Evolutionary conservation across 768 basidiomycete species (phyloP), one percentile per base, ranked within the genome.

Genomic region (Suillus discolor): DNA sequence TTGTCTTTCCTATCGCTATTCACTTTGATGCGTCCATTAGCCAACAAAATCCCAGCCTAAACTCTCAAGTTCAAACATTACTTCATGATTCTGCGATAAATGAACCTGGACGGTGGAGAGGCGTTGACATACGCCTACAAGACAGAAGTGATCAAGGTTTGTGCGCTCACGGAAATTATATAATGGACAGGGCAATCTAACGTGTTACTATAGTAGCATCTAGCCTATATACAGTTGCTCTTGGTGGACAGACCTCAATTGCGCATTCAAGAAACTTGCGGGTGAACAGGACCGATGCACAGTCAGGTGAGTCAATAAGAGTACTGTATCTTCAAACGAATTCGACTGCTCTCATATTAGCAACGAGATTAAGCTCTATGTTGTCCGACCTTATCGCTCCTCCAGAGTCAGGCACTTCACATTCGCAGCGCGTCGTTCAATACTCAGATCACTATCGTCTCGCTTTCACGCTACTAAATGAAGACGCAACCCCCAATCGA

Each of bases 391-490:
- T 89, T 62, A 71, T 84, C 57, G 77, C 79, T 2, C 78, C 83
- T 4, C 74, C 61, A 3, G 71, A 74, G 68, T 75, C 82, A n/a
- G 79, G 84, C 57, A 81, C 85, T 38, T 82, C 85, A 62, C 78
- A 81, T 62, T 80, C 82, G 34, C 80, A 85, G 36, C 78, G 85
- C 42, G 79, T 87, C 23, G 85, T 87, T 45, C 93, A 92, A 76
- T 98, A 93, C 75, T 85, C 96, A 15, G 84, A 88, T 6, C 87
- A 87, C 54, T 93, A 93, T 75, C 90, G 94, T 51, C 84, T 99
- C 16, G 88, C 94, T n/a, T 97, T 99, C 79, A 93, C 92, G 16
- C 80, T 99, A 8, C 79, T 99, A 61, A 97, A 98, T 73, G 94
- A 99, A 78, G 92, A 99, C 73, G 86, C 91, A 4, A 80, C 90